Evolutionary conservation across 176 grass and related monocot species (phyloP), one percentile per base, ranked within the genome.

Genomic region (Elaeis guineensis): DNA sequence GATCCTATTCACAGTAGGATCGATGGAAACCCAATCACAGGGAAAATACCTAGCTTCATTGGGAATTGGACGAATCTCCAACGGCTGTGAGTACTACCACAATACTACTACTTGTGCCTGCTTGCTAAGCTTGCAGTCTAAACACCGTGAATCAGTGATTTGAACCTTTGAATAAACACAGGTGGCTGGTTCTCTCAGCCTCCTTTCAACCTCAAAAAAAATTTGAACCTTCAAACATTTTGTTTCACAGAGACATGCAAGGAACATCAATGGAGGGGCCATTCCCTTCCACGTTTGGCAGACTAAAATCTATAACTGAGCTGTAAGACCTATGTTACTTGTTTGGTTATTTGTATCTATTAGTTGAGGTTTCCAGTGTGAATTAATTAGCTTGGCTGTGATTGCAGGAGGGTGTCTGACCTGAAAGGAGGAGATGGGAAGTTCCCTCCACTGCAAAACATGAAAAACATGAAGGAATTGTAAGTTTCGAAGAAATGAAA

Each of bases 21-120:
- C 12, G 63, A 66, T 53, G 63, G 49, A n/a, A 69, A 69, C 21
- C 54, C 66, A 57, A 69, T 69, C 32, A 56, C 54, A 49, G 66
- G 66, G 0, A 58, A 49, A 57, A 69, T 69, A 6, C 66, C 66
- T 56, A 69, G 54, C 25, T 69, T 69, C 66, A n/a, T 69, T 23
- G 66, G 66, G 16, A 58, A 69, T 16, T 69, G 66, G 66, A 69
- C 54, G 17, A 56, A 58, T 1, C 66, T 69, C 15, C 3, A 69
- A 2, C 66, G 54, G 5, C 32, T 69, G 66, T 69, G 30, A 58
- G 66, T 49, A 35, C 32, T 2, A 9, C 1, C 6, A 35, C n/a
- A 9, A 35, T 9, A 35, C 8, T 35, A 9, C 8, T 7, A 35
- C 32, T 35, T 35, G 32, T 9, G 32, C 7, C 7, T 9, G 8